Base-by-base conservation (phyloP, 1,284 basidiomycete species). In the Somion occarium region DNA sequence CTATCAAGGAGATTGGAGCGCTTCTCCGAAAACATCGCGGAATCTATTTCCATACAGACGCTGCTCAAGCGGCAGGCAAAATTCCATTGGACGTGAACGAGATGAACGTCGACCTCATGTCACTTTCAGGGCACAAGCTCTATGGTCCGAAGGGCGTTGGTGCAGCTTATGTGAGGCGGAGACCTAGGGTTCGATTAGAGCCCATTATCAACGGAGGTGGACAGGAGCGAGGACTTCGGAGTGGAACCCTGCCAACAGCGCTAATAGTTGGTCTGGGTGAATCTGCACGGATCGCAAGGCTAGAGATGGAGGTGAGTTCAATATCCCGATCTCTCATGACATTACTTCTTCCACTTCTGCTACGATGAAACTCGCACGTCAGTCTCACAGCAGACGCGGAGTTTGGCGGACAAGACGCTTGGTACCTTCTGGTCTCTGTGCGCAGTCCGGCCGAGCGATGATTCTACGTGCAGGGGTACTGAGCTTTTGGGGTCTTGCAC, bases 61-160 rank as follows among this genome's bases (percentile, higher is more conserved):
- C 92, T 18, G 97, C 97, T 0, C 97, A 99, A 70, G 96, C 95
- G 3, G 84, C 85, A 12, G 96, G 97, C 48, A 96, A 97, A 71
- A 85, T 98, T 49, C 82, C 84, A 1, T 62, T 98, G 44, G 89
- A 98, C 67, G 97, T 99, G 50, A 95, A 99, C 65, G 93, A 88
- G 60, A 87, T 93, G 81, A 93, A 95, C 63, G 82, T 99, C 52
- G 97, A 99, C 72, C 76, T 98, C 51, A 85, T 99, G 86, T 94
- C 91, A 58, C 91, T 99, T 52, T 96, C 93, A 3, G 95, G 91
- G 3, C 97, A 99, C 78, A 99, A 99, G 74, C 71, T 99, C 15
- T 99, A 99, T 70, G 97, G 97, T 2, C 97, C 97, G 3, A 99
- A 99, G 73, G 97, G 97, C 15, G 72, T 99, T 44, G 97, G 97